phyloP scores from a whole-genome alignment of 257 asterid species.

The Solanum pinnatisectum region DNA sequence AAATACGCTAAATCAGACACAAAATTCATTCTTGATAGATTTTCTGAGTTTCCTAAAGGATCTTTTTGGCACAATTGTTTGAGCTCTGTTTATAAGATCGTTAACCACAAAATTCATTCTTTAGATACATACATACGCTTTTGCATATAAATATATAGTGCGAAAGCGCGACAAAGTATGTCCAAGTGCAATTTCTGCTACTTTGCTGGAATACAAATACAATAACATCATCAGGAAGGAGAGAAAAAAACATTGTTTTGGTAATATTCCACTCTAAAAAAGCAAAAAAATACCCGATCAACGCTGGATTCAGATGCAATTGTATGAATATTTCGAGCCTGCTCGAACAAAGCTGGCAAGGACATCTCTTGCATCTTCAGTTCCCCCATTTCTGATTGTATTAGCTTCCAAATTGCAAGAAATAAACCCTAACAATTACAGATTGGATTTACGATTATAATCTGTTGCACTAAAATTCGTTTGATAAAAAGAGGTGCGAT shows the following conservation, averaged over 20 bases:
- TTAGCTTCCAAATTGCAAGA: neutral
- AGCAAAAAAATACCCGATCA: conserved; percentile 22
- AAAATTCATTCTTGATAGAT: neutral
- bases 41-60: neutral
- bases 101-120: neutral
- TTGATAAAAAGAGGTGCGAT: neutral
- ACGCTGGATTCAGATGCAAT: conserved; percentile 18
- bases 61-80: neutral
- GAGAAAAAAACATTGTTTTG: neutral
- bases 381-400: conserved; percentile 17
- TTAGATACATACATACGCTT: neutral
- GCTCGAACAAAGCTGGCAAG: conserved; percentile 22
- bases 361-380: conserved; percentile 21
- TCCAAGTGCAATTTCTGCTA: neutral
- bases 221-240: neutral
- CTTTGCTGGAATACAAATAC: neutral
- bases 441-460: neutral
- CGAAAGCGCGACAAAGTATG: neutral
- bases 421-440: neutral
- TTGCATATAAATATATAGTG: neutral
- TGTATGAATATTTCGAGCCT: conserved; percentile 20
- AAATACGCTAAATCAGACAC: neutral
- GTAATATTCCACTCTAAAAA: neutral
- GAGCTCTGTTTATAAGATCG: neutral
- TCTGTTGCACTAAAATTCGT: neutral